Evolutionary conservation across 805 yeast genomes (phyloP).

Genomic region (Ascoidea tarda): DNA sequence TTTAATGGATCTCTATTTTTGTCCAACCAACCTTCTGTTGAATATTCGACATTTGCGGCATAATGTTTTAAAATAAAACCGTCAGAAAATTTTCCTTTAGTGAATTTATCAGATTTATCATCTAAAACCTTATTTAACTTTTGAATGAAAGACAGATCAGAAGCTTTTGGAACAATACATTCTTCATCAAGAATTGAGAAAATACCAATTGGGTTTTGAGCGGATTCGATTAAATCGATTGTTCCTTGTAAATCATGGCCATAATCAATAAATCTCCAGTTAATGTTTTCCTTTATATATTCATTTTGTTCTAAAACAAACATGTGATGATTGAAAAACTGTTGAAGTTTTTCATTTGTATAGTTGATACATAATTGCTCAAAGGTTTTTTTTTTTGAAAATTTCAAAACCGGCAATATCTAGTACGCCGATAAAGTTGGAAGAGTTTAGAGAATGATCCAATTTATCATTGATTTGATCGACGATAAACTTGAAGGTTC

Average conservation of each 20-base stretch:
- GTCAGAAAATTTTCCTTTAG: conserved; percentile 55
- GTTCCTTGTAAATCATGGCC: conserved; percentile 93
- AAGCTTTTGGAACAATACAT: conserved; percentile 84
- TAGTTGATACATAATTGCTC: conserved; percentile 97
- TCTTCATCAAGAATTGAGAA: conserved; percentile 86
- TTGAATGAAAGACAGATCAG: conserved; percentile 71
- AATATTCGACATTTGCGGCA: conserved; percentile 94
- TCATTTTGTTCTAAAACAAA: conserved; percentile 96
- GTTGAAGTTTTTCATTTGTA: conserved; percentile 94
- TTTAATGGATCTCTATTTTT: conserved; percentile 90
- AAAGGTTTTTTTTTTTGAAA: conserved; percentile 79
- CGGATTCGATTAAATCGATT: conserved; percentile 76
- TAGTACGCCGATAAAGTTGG: conserved; percentile 78
- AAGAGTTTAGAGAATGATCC: conserved; percentile 26
- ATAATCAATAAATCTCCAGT: conserved; percentile 93
- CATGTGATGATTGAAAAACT: conserved; percentile 94
- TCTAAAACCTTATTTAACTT: conserved; percentile 60
- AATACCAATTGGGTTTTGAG: conserved; percentile 57
- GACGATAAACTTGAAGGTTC: conserved; percentile 66
- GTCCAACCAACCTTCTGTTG: conserved; percentile 84
- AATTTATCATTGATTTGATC: conserved; percentile 60
- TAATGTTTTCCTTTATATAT: conserved; percentile 80
- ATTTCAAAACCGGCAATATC: conserved; percentile 98
- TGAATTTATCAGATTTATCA: conserved; percentile 39
- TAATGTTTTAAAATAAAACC: conserved; percentile 85